Conservation (phyloP, 495 filamentous ascomycete species). For the Rusavskia elegans region DNA sequence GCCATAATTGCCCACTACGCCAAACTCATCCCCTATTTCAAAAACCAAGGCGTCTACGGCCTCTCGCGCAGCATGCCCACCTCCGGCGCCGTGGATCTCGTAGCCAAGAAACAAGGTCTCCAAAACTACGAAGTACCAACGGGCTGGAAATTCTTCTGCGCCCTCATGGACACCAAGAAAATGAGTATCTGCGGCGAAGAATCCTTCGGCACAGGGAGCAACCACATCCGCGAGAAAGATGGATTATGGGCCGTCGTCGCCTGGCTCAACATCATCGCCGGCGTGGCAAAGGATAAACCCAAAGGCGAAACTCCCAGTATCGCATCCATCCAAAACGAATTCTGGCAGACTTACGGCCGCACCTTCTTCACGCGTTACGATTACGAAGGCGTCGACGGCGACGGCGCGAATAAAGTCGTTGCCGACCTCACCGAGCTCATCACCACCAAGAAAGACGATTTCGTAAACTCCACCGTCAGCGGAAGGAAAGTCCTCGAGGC, state of each 20-base stretch:
- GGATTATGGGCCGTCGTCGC: slow-evolving; percentile 94
- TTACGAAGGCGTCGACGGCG: slow-evolving; percentile 85
- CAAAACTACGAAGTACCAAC: slow-evolving; percentile 94
- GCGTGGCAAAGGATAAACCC: slow-evolving; percentile 68
- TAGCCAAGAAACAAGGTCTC: slow-evolving; percentile 84
- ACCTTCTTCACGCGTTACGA: slow-evolving; percentile 99
- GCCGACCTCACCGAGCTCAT: slow-evolving; percentile 53
- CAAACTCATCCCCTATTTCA: slow-evolving; percentile 89
- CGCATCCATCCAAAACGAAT: slow-evolving; percentile 84
- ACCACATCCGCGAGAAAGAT: slow-evolving; percentile 98
- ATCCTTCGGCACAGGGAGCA: slow-evolving; percentile 95
- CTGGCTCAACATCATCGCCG: slow-evolving; percentile 97
- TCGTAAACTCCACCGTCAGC: slow-evolving; percentile 65
- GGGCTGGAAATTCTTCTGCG: slow-evolving; percentile 99
- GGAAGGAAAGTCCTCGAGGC: slow-evolving; percentile 76
- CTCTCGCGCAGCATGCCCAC: slow-evolving; percentile 96
- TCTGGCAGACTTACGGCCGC: slow-evolving; percentile 92
- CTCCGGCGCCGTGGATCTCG: slow-evolving; percentile 83
- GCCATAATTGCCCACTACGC: slow-evolving; percentile 97
- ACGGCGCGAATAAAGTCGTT: slow-evolving; percentile 78
- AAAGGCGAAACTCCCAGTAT: slow-evolving; percentile 60
- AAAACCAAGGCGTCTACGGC: slow-evolving; percentile 88
- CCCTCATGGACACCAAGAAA: slow-evolving; percentile 90
- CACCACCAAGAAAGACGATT: slow-evolving; percentile 52
- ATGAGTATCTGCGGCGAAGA: slow-evolving; percentile 98